phyloP scores from a whole-genome alignment of 768 basidiomycete genomes.

The Trametes villosa region DNA sequence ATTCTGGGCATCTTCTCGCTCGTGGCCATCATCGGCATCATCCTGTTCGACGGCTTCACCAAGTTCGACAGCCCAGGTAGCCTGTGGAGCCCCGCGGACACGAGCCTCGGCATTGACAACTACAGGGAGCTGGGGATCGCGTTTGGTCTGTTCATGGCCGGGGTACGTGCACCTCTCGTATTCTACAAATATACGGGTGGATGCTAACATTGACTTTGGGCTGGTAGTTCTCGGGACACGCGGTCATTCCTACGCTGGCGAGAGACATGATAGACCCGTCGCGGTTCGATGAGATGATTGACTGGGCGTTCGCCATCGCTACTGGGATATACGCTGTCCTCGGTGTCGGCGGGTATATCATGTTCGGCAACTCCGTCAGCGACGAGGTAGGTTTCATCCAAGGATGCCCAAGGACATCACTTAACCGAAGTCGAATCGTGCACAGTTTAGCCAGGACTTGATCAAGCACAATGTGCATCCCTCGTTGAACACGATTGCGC shows the following conservation, averaged over 20 bases:
- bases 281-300: conserved; percentile 80
- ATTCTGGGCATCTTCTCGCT: conserved; percentile 84
- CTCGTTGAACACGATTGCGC: conserved; percentile 67
- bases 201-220: background rate
- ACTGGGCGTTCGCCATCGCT: conserved; percentile 75
- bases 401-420: background rate
- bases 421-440: background rate
- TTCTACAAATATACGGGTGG: too few species aligned
- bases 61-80: conserved; percentile 80
- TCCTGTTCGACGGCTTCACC: conserved; percentile 81
- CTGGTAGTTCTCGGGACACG: conserved; percentile 84
- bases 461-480: conserved; percentile 72
- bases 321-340: conserved; percentile 29
- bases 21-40: conserved; percentile 70
- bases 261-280: conserved; percentile 87
- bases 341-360: conserved; percentile 75
- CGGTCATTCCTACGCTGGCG: conserved; percentile 88
- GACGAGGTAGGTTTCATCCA: conserved; percentile 65
- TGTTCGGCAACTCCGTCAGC: conserved; percentile 83
- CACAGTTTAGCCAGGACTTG: conserved; percentile 82
- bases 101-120: conserved; percentile 57
- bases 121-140: conserved; percentile 70
- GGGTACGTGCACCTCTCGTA: conserved; percentile 47
- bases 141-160: conserved; percentile 92
- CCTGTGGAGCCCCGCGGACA: conserved; percentile 74